Conservation (phyloP, 2,329 filamentous ascomycete species). For the Cucurbitaria berberidis region DNA sequence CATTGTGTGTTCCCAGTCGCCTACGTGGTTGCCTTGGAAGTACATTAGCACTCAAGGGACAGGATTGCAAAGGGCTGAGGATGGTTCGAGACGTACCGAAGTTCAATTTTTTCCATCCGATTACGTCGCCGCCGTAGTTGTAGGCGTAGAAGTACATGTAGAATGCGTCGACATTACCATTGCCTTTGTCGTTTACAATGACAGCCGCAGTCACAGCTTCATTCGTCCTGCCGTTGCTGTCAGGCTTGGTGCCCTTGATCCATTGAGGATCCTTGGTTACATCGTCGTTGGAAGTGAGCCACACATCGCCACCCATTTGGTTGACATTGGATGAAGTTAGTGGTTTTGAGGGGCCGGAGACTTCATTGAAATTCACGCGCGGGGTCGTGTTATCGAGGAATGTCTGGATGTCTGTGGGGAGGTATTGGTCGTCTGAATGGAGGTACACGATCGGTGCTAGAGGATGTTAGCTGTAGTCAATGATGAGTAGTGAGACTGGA, state of each 20-base stretch:
- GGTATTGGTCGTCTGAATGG: conserved; percentile 51
- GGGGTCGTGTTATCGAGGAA: conserved; percentile 53
- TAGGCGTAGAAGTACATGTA: conserved; percentile 69
- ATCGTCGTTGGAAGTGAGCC: conserved; percentile 54
- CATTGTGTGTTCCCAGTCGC: conserved; percentile 73
- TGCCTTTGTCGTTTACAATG: conserved; percentile 64
- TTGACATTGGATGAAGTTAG: conserved; percentile 53
- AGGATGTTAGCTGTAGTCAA: conserved; percentile 6
- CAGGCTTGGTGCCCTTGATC: conserved; percentile 61
- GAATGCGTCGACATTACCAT: conserved; percentile 63
- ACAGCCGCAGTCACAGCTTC: conserved; percentile 59
- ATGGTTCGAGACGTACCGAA: conserved; percentile 45
- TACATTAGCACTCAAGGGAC: not conserved
- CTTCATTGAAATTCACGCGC: conserved; percentile 43
- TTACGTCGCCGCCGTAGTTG: conserved; percentile 60
- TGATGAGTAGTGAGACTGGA: not conserved
- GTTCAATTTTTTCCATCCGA: conserved; percentile 49
- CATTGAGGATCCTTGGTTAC: conserved; percentile 50
- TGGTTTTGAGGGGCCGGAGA: conserved; percentile 44
- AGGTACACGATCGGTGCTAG: conserved; percentile 55
- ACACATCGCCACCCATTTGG: conserved; percentile 51
- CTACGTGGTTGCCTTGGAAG: conserved; percentile 63
- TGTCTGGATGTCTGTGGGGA: conserved; percentile 52
- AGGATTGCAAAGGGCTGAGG: not conserved
- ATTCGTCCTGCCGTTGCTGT: conserved; percentile 57